Evolutionary conservation across 163 green algal genomes (phyloP), one percentile per base, ranked within the genome.

Genomic region (Scenedesmus sp.): DNA sequence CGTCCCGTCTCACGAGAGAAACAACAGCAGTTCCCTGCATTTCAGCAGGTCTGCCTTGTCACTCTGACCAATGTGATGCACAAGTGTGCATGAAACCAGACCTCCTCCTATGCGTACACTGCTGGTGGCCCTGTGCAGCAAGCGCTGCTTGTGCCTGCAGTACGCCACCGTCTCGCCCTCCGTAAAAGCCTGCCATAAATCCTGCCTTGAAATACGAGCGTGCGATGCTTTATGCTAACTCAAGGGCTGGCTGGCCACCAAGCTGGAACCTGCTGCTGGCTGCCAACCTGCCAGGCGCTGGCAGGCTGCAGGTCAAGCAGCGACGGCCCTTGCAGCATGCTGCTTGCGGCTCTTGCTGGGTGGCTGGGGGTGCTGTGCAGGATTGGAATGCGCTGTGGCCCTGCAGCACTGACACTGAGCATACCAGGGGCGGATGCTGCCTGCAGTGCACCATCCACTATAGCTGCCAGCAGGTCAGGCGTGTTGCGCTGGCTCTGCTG

Each of bases 381-480:
- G 46, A 23, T 23, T 79, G 70, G 4, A 52, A 79, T 23, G 23
- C 52, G 70, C 70, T 52, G 70, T 6, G 70, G 70, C 13, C 70
- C 70, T 7, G 23, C 23, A 4, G 23, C 70, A 13, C 70, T 79
- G 23, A 79, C 70, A 79, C 70, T 79, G 70, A 79, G 70, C 23
- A 52, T 18, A 23, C 70, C 70, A 79, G 70, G 70, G 5, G 70
- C 6, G 20, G 23, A 46, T 79, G 70, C 70, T 79, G 70, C 70
- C 70, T 79, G 70, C 70, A 79, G 70, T 79, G 70, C 70, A 46
- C 70, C 70, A 18, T 79, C 70, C 13, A 79, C 70, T 52, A 79
- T 54, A 4, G 70, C 70, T 79, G 70, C 70, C 70, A 79, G 70
- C 70, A 79, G 70, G 46, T 23, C 70, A 52, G 70, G 70, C 70